Evolutionary conservation across 495 filamentous ascomycete species (phyloP).

Genomic region (Lasiosphaeria ovina): DNA sequence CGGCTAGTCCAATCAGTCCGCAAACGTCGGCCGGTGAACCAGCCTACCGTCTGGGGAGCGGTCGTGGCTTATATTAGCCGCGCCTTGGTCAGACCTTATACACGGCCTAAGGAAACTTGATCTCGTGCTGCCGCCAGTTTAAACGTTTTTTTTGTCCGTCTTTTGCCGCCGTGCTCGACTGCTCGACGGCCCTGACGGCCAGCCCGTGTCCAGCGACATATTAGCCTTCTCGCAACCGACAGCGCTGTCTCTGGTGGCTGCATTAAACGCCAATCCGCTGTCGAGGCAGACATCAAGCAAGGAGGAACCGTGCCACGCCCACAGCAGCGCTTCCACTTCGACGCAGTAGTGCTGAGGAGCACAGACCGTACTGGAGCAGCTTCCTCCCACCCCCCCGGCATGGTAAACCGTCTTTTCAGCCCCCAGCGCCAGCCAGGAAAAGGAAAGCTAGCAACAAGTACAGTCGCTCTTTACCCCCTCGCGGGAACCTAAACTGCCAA

Average conservation of each 20-base stretch:
- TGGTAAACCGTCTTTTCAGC: constrained; percentile 1
- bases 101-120: background rate
- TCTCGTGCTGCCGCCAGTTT: background rate
- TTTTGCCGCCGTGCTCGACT: constrained; percentile 8
- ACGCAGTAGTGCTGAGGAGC: constrained; percentile 2
- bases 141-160: background rate
- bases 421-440: background rate
- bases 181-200: background rate
- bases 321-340: background rate
- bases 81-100: constrained; percentile 11
- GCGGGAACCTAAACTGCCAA: background rate
- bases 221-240: no score
- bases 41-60: background rate
- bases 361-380: constrained; percentile 1
- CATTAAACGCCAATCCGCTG: background rate
- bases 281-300: background rate
- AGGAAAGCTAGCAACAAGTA: no score
- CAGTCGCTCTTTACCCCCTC: constrained; percentile 5
- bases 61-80: constrained; percentile 6
- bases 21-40: background rate
- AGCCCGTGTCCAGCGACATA: no score
- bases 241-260: background rate
- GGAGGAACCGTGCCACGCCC: background rate
- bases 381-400: background rate
- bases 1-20: no score